These are phyloP conservation scores for Hyaloscypha bicolor DNA, from an alignment of 495 filamentous ascomycete genomes.

Conservation along the genomic window DNA sequence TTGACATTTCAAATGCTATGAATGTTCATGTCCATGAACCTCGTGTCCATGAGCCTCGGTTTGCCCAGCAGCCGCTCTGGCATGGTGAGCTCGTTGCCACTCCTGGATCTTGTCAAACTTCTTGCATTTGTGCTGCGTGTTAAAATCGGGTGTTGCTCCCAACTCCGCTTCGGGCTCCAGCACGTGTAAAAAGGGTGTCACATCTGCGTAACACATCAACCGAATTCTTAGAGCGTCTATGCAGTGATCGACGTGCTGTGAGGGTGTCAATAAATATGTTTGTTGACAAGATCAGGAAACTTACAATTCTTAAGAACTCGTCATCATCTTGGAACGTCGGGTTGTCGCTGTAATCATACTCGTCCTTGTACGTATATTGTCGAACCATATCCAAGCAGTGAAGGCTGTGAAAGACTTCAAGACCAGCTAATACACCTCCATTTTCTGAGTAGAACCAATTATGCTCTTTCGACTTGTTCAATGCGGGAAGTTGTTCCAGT, in stretches of 20 bases:
- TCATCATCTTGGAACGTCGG: slow-evolving; percentile 51
- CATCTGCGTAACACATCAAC: slow-evolving; percentile 56
- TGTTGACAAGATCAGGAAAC: slow-evolving; percentile 28
- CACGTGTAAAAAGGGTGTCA: slow-evolving; percentile 50
- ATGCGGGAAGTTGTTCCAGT: neutral
- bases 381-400: slow-evolving; percentile 47
- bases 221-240: slow-evolving; percentile 55
- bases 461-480: slow-evolving; percentile 1
- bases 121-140: slow-evolving; percentile 55
- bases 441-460: neutral
- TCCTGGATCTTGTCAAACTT: slow-evolving; percentile 46
- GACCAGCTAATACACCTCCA: neutral
- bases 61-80: slow-evolving; percentile 4
- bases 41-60: neutral
- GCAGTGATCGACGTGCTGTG: slow-evolving; percentile 52
- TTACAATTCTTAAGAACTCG: slow-evolving; percentile 43
- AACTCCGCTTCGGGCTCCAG: slow-evolving; percentile 47
- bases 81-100: slow-evolving; percentile 10
- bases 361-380: slow-evolving; percentile 56
- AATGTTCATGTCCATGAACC: slow-evolving; percentile 6
- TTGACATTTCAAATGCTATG: neutral
- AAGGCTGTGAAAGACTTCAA: slow-evolving; percentile 52
- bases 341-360: slow-evolving; percentile 47
- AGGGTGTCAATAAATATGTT: slow-evolving; percentile 40
- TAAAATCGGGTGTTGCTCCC: slow-evolving; percentile 54